Evolutionary conservation across 1,139 yeast genomes (phyloP).

Genomic region (Nadsonia starkeyi-henricii): DNA sequence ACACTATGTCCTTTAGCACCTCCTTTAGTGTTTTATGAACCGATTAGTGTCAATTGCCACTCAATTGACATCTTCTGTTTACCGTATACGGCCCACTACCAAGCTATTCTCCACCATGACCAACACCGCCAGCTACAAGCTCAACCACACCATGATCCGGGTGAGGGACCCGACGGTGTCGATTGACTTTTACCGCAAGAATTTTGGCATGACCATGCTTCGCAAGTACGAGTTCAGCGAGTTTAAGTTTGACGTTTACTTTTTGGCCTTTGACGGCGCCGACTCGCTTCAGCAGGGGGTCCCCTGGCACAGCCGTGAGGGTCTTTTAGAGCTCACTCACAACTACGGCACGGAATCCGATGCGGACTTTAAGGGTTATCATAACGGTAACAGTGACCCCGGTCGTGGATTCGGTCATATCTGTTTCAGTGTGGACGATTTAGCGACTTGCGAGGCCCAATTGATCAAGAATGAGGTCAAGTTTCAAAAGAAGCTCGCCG

Average conservation of each 20-base stretch:
- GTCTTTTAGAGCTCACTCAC: constrained; percentile 75
- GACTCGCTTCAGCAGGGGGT: constrained; percentile 31
- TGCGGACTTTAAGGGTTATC: constrained; percentile 36
- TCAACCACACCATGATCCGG: constrained; percentile 42
- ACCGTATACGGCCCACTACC: too few species aligned
- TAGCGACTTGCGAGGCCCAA: constrained; percentile 43
- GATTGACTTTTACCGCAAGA: constrained; percentile 54
- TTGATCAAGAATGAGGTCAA: constrained; percentile 44
- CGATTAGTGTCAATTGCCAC: too few species aligned
- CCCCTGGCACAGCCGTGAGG: constrained; percentile 52
- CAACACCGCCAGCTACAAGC: constrained; percentile 10
- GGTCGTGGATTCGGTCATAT: constrained; percentile 90
- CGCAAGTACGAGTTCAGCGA: constrained; percentile 40
- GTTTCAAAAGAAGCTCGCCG: constrained; percentile 70
- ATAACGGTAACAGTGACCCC: constrained; percentile 75
- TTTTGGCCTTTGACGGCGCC: constrained; percentile 45
- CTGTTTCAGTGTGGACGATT: constrained; percentile 74
- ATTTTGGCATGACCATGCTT: constrained; percentile 61
- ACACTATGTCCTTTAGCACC: too few species aligned
- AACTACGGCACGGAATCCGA: constrained; percentile 63
- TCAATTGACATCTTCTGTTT: too few species aligned
- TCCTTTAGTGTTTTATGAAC: too few species aligned
- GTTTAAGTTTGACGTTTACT: constrained; percentile 49
- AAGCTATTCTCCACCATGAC: too few species aligned
- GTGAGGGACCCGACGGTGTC: constrained; percentile 70